Evolutionary conservation across 2,329 filamentous ascomycete genomes (phyloP), one percentile per base, ranked within the genome.

Genomic region (Alternaria ventricosa): DNA sequence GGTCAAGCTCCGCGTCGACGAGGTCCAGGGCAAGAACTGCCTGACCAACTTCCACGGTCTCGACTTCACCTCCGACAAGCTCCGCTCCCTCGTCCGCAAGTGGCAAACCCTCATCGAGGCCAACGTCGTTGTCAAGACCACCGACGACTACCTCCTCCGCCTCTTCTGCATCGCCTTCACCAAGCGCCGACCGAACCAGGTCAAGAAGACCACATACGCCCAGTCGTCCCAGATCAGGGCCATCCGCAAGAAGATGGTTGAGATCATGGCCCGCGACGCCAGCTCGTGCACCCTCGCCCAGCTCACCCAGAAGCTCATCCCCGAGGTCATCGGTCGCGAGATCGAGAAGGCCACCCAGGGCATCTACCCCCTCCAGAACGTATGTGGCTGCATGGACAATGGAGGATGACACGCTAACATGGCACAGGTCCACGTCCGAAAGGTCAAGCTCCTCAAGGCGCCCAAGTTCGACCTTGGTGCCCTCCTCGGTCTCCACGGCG

Each of bases 121-220:
- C 88, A 99, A 99, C 85, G 90, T 98, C 81, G 97, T 96, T 75
- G 94, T 99, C 88, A 98, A 98, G 92, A 98, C 96, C 79, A 98
- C 96, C 83, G 96, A 99, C 83, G 96, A 99, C 87, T 98, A 99
- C 89, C 94, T 98, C 83, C 90, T 99, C 86, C 93, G 96, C 80
- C 91, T 99, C 78, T 99, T 99, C 88, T 93, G 93, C 84, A 99
- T 99, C 78, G 96, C 93, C 78, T 99, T 99, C 89, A 99, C 96
- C 86, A 98, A 98, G 92, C 90, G 94, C 85, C 92, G 96, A 82
- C 94, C 93, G 79, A 99, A 98, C 89, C 96, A 99, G 89, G 95
- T 99, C 89, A 97, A 97, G 92, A 99, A 98, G 92, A 99, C 96
- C 80, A 99, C 96, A 83, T 99, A 99, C 83, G 96, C 96, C 77